Conservation (phyloP, 139 green algal genomes). For the Chlamydomonas sphaeroides region DNA sequence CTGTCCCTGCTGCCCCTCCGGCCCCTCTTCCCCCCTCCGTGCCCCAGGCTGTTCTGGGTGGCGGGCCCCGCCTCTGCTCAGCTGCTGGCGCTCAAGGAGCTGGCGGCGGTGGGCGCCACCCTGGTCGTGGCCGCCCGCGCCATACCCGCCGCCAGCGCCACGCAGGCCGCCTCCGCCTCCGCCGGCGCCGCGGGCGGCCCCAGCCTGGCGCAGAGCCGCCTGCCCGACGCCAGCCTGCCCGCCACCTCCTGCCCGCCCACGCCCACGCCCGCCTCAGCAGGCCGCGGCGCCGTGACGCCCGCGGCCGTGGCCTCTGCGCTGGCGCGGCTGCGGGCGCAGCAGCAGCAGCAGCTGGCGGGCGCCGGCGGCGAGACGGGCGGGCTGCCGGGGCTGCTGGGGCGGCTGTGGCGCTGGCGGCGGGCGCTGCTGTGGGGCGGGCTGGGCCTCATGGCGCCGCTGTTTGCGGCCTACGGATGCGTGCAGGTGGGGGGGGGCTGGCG, state of each 20-base stretch:
- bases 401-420: background rate
- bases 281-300: no score
- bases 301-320: no score
- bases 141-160: background rate
- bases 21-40: background rate
- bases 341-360: no score
- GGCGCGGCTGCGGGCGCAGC: no score
- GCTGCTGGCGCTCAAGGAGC: constrained; percentile 6
- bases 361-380: background rate
- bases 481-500: no score
- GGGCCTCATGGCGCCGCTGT: background rate
- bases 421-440: background rate
- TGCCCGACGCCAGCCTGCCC: no score
- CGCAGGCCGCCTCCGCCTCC: background rate
- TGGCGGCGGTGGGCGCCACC: constrained; percentile 5
- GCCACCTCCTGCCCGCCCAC: no score
- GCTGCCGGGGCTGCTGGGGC: background rate
- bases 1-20: background rate
- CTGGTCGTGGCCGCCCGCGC: background rate
- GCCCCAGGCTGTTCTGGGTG: constrained; percentile 2
- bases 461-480: constrained; percentile 10
- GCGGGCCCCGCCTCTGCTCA: background rate
- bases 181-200: no score
- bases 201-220: no score
- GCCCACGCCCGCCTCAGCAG: no score